phyloP scores from a whole-genome alignment of 495 filamentous ascomycete genomes.

The Talaromyces adpressus region DNA sequence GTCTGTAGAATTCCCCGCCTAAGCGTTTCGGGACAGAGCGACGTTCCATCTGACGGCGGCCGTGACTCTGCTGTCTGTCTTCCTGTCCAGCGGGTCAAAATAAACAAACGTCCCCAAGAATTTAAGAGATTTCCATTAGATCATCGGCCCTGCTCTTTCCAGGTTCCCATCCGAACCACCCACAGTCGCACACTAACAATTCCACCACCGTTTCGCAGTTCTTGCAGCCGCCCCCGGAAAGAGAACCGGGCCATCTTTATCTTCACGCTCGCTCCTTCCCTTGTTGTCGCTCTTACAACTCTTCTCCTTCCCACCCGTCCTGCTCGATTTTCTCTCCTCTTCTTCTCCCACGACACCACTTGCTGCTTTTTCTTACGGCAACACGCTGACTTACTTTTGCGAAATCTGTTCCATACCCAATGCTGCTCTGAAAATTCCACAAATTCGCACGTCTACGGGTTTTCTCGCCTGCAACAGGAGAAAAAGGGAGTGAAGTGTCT shows the following conservation, averaged over 20 bases:
- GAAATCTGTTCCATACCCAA: neutral
- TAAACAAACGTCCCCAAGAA: conserved; percentile 6
- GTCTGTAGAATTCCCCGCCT: neutral
- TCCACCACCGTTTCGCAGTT: neutral
- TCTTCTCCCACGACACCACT: neutral
- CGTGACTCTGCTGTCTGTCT: neutral
- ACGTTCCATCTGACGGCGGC: neutral
- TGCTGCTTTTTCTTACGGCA: neutral
- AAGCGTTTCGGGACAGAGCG: neutral
- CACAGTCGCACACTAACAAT: neutral
- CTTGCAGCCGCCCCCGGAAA: neutral
- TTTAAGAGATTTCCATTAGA: neutral
- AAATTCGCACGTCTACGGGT: neutral
- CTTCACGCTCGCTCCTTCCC: conserved; percentile 13
- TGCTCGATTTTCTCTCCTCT: conserved; percentile 7
- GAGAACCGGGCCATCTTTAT: neutral
- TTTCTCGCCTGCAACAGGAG: neutral
- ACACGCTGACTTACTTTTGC: neutral
- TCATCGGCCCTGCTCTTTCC: neutral
- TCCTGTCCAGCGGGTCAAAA: conserved; percentile 8
- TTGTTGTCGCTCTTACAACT: conserved; percentile 14
- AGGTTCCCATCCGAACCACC: neutral
- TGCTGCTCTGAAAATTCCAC: neutral
- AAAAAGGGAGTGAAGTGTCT: neutral
- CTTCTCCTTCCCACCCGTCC: conserved; percentile 13